phyloP scores from a whole-genome alignment of 2,329 filamentous ascomycete species.

The Leptographium lundbergii region DNA sequence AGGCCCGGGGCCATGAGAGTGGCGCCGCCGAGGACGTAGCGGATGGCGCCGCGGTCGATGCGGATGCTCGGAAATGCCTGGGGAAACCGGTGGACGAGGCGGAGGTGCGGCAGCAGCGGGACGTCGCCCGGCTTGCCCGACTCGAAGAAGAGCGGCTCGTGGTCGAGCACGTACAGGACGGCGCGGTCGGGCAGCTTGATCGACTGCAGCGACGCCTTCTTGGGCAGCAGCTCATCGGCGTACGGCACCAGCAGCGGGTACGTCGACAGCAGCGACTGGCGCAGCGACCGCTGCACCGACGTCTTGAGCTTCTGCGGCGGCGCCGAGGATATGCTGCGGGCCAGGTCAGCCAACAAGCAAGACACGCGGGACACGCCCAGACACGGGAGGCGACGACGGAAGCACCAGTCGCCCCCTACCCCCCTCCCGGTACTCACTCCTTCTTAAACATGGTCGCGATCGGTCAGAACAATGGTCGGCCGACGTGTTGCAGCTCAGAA shows the following conservation, averaged over 20 bases:
- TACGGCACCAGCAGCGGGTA: constrained; percentile 77
- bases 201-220: constrained; percentile 80
- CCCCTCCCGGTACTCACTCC: constrained; percentile 53
- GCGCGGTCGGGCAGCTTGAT: constrained; percentile 89
- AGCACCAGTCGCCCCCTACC: no score
- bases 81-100: constrained; percentile 82
- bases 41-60: constrained; percentile 91
- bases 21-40: constrained; percentile 87
- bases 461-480: no score
- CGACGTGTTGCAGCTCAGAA: neutral
- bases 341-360: neutral
- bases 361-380: no score
- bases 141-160: constrained; percentile 81
- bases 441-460: constrained; percentile 72
- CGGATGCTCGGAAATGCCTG: constrained; percentile 70
- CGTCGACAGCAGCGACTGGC: constrained; percentile 66
- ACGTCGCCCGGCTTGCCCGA: constrained; percentile 34
- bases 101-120: constrained; percentile 74
- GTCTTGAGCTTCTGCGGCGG: constrained; percentile 97
- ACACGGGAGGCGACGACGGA: no score
- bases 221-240: constrained; percentile 90
- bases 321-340: constrained; percentile 53
- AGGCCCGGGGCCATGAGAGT: constrained; percentile 93
- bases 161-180: constrained; percentile 73
- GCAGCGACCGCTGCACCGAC: constrained; percentile 78